A percentile compares a stretch with the other conserved stretches of the same genome.
Evolutionary conservation across 129 eudicot genomes (phyloP).

Genomic region (Dittrichia graveolens): DNA sequence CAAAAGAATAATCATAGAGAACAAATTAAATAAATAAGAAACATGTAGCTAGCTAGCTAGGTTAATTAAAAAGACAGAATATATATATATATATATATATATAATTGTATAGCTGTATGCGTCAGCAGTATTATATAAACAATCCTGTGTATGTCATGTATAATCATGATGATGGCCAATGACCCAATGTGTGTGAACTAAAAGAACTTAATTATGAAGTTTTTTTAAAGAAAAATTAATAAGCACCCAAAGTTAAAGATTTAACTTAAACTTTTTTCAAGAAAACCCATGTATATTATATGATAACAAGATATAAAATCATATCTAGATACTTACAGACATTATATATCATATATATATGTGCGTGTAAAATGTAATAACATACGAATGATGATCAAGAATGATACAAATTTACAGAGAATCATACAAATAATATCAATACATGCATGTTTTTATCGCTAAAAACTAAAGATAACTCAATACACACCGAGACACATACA

Average conservation of each 20-base stretch:
- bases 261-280: not conserved
- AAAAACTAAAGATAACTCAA: not conserved
- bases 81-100: too few relatives aligned
- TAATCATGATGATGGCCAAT: too few relatives aligned
- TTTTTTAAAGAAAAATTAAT: not conserved
- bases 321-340: slow-evolving; percentile 4
- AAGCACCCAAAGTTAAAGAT: not conserved
- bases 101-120: too few relatives aligned
- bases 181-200: too few relatives aligned
- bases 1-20: too few relatives aligned
- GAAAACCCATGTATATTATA: not conserved
- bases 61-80: too few relatives aligned
- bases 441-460: slow-evolving; percentile 18
- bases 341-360: not conserved
- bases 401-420: not conserved
- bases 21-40: too few relatives aligned
- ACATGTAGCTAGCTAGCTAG: too few relatives aligned
- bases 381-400: slow-evolving; percentile 20
- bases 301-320: not conserved
- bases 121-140: too few relatives aligned
- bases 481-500: not conserved
- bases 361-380: slow-evolving; percentile 3
- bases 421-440: slow-evolving; percentile 2
- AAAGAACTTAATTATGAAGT: not conserved
- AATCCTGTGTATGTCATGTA: too few relatives aligned